Percentiles rank a stretch among this genome's conserved stretches.
Conservation (phyloP, 106 monocot species). For the Posidonia australis region DNA sequence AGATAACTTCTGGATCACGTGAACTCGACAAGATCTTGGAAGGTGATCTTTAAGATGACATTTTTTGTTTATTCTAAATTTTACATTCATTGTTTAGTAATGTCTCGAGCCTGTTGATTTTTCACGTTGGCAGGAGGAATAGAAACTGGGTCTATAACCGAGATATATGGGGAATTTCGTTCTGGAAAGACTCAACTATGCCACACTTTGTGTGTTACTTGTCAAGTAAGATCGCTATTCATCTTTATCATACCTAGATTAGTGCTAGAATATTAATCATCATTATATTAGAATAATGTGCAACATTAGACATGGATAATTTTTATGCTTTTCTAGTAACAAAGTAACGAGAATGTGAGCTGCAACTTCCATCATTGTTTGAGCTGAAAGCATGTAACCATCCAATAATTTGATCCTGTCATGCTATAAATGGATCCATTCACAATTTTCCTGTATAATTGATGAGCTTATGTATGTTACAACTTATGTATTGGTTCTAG, state of each 20-base stretch:
- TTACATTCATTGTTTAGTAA: neutral
- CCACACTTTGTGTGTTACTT: conserved; percentile 93
- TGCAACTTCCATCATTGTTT: too few species aligned
- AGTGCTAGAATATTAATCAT: too few species aligned
- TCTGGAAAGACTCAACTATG: conserved; percentile 91
- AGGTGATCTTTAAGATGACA: conserved; percentile 28
- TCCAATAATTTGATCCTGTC: neutral
- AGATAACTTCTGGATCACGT: conserved; percentile 82
- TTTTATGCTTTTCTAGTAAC: too few species aligned
- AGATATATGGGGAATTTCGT: conserved; percentile 91
- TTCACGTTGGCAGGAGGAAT: conserved; percentile 54
- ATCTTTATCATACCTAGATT: neutral
- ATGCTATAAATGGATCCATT: neutral
- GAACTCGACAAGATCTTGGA: conserved; percentile 98
- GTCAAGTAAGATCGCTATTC: conserved; percentile 43
- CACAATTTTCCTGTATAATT: neutral
- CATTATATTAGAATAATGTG: neutral
- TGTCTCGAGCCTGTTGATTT: neutral
- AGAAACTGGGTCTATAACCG: conserved; percentile 99
- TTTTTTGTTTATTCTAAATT: neutral
- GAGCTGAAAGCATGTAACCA: too few species aligned
- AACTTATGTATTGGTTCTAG: too few species aligned
- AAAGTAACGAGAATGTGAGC: too few species aligned
- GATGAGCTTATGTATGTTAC: neutral
- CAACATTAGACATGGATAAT: too few species aligned